Conservation (phyloP, 805 yeast genomes). For the Pichia cabralensis region DNA sequence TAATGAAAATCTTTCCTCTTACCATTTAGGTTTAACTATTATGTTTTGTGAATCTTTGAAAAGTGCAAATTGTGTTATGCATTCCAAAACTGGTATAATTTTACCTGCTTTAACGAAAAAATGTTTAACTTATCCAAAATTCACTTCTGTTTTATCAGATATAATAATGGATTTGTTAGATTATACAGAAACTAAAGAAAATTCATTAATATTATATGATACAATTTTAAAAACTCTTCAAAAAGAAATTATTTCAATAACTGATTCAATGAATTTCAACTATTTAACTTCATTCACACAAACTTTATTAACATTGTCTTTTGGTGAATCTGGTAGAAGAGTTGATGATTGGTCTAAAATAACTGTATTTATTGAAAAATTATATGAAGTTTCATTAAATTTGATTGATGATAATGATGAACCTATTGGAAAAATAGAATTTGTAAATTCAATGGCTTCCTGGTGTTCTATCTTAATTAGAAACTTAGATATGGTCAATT, state of each 20-base stretch:
- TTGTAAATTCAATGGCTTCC: conserved; percentile 29
- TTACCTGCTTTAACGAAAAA: conserved; percentile 27
- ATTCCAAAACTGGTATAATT: conserved; percentile 55
- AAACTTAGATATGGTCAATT: conserved; percentile 34
- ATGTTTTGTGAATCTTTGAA: conserved; percentile 67
- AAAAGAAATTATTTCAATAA: background rate
- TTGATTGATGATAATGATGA: conserved; percentile 5
- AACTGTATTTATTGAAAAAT: conserved; percentile 11
- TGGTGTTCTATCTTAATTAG: conserved; percentile 42
- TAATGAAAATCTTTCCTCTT: conserved; percentile 31
- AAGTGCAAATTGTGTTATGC: conserved; percentile 61
- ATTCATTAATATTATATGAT: conserved; percentile 36
- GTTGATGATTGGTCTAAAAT: conserved; percentile 40
- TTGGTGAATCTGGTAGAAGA: conserved; percentile 65
- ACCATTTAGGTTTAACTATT: conserved; percentile 46
- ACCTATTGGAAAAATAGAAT: conserved; percentile 5
- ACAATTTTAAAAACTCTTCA: conserved; percentile 18
- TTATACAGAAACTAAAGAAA: conserved; percentile 39
- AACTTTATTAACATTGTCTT: conserved; percentile 38
- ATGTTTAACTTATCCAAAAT: conserved; percentile 16
- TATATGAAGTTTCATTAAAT: conserved; percentile 7
- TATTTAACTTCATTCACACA: conserved; percentile 27
- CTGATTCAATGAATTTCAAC: conserved; percentile 8
- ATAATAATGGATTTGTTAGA: conserved; percentile 41
- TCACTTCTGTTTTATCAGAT: conserved; percentile 45